A percentile compares a stretch with the other conserved stretches of the same genome.
Conservation (phyloP, 1,139 yeast species). For the Suhomyces atakaporum region DNA sequence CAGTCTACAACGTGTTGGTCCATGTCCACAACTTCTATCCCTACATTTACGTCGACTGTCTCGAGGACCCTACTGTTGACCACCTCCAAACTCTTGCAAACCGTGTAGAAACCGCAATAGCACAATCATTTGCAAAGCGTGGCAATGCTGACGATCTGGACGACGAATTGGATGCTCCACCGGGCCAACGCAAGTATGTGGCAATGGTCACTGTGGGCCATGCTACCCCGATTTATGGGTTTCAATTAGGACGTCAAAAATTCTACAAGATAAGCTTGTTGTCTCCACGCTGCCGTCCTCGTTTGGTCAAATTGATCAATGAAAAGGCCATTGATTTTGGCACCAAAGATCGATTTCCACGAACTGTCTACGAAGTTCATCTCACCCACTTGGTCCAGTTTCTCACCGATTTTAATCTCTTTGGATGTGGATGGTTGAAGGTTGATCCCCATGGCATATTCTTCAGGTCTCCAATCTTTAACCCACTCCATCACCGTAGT, state of each 20-base stretch:
- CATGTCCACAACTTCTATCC: conserved; percentile 89
- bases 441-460: conserved; percentile 18
- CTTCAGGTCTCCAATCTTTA: conserved; percentile 17
- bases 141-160: conserved; percentile 15
- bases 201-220: conserved; percentile 67
- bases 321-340: not conserved
- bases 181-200: conserved; percentile 43
- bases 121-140: conserved; percentile 15
- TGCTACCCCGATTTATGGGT: conserved; percentile 85
- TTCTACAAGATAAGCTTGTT: conserved; percentile 70
- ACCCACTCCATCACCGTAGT: conserved; percentile 7
- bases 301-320: conserved; percentile 53
- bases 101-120: conserved; percentile 11
- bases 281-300: conserved; percentile 60
- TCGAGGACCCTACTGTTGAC: conserved; percentile 9
- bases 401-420: conserved; percentile 77
- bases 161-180: conserved; percentile 13
- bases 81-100: conserved; percentile 5
- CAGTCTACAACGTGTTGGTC: conserved; percentile 32
- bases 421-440: conserved; percentile 79
- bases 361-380: conserved; percentile 68
- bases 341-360: too few species aligned
- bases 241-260: conserved; percentile 59
- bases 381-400: conserved; percentile 78
- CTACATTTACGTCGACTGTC: conserved; percentile 65